Evolutionary conservation across 2,329 filamentous ascomycete species (phyloP), one percentile per base, ranked within the genome.

Genomic region (Penicillium sp.): DNA sequence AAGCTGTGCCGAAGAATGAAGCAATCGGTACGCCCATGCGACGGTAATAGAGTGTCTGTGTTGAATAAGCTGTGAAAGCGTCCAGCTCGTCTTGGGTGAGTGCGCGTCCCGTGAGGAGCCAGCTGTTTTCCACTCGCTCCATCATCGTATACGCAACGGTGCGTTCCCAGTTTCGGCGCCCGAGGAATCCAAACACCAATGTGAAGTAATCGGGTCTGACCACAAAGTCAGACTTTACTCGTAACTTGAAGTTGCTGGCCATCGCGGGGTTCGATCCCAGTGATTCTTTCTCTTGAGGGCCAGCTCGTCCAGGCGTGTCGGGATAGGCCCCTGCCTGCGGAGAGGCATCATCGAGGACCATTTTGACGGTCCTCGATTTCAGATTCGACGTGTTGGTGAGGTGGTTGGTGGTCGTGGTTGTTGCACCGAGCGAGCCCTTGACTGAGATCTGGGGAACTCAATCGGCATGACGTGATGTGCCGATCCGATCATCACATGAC

Each of bases 11-110:
- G 2, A 48, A 24, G 8, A 52, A 29, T 9, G 52, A 43, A 9
- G 51, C 55, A n/a, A 57, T 8, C n/a, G 57, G 60, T 4, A 55
- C 18, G 2, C 58, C 63, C 4, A 53, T 38, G 9, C 58, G 52
- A n/a, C 43, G 27, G 33, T 58, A 42, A 50, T 65, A 62, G 1
- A 62, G n/a, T 28, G 37, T 25, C 3, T 44, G 51, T 24, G 61
- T 58, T 41, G 44, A 35, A 37, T 56, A 50, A n/a, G 51, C 48
- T 18, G 63, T 57, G 33, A 66, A 55, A 18, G 60, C 61, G 50
- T 70, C 66, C 24, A 68, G 39, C 45, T 70, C 67, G 7, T 62
- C 58, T 47, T 70, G 67, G 2, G 64, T 67, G 3, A 59, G 58
- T 5, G 47, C 24, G 8, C 67, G 62, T 26, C 60, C 55, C 1